Percentiles rank a stretch among this genome's conserved stretches.
Evolutionary conservation across 225 moss, liverwort and hornwort species (phyloP).

Genomic region (Straminergon stramineum): DNA sequence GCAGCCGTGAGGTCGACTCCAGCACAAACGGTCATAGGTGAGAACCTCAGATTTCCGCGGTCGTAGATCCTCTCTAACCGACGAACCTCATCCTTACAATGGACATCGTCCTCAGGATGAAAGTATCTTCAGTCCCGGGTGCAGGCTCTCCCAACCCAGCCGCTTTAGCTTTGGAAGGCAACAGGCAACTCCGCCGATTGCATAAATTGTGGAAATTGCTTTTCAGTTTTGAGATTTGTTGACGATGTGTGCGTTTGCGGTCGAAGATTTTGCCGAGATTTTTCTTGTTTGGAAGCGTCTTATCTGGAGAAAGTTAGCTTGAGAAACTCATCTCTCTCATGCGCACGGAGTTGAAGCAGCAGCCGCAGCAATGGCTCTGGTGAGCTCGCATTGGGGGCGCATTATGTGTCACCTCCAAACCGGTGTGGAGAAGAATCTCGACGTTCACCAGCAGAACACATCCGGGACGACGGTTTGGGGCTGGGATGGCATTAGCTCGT

Average conservation of each 20-base stretch:
- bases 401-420: not conserved
- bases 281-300: not conserved
- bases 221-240: not conserved
- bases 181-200: not conserved
- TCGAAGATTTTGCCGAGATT: not conserved
- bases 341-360: not conserved
- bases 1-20: not conserved
- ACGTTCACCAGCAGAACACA: not conserved
- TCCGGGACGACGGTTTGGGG: not conserved
- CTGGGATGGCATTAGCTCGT: not conserved
- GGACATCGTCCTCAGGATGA: not conserved
- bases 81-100: not conserved
- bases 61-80: not conserved
- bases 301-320: not conserved
- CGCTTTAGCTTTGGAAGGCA: not conserved
- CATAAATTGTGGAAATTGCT: not conserved
- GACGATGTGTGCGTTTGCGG: not conserved
- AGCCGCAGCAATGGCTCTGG: conserved; percentile 20
- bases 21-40: not conserved
- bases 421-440: not conserved
- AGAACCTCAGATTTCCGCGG: not conserved
- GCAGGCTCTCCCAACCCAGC: not conserved
- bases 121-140: not conserved
- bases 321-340: not conserved
- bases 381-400: conserved; percentile 19